Base-by-base conservation (phyloP, 1,284 basidiomycete genomes). In the Sporisorium reilianum region DNA sequence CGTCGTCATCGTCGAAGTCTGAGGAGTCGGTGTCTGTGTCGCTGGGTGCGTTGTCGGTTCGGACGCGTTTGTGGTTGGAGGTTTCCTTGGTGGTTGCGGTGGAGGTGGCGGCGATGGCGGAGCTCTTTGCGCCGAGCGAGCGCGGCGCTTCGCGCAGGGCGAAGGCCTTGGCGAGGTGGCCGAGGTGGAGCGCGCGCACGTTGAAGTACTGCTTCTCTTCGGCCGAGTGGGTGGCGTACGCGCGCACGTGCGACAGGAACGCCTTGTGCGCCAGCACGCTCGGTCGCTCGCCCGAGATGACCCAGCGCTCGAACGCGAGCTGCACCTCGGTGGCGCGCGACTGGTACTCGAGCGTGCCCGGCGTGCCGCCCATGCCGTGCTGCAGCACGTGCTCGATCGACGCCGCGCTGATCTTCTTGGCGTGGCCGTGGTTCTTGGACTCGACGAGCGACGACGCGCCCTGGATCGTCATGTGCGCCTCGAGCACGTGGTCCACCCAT, bases 131-230 rank as follows among this genome's bases (percentile, higher is more conserved):
- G 22, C 74, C 68, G 46, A 94, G 89, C 2, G 89, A 86, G 30
- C 89, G 91, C 0, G 97, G 97, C 1, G 96, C 93, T 70, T 98
- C 96, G 38, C 97, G 91, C 55, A 99, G 88, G 0, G 94, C 95
- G 82, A 99, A 99, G 0, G 94, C 90, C 86, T 99, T 99, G 40
- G 97, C 96, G 23, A 99, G 86, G 87, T 99, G 97, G 1, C 97
- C 97, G 42, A 97, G 89, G 84, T 99, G 97, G 10, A 99, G 88
- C 77, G 94, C 90, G 34, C 93, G 91, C 59, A 97, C 90, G 85
- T 97, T 95, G 87, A 99, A 99, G 64, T 97, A 93, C 70, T 93
- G 90, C 80, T 98, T 98, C 85, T 99, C 97, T 68, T 91, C 91
- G 5, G 92, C 89, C 0, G 96, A 95, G 86, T 99, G 97, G 0